A percentile compares a stretch with the other conserved stretches of the same genome.
These are phyloP conservation scores for Chytriomyces sp. DNA, from an alignment of 192 early-diverging fungal genomes.

Conservation along the genomic window DNA sequence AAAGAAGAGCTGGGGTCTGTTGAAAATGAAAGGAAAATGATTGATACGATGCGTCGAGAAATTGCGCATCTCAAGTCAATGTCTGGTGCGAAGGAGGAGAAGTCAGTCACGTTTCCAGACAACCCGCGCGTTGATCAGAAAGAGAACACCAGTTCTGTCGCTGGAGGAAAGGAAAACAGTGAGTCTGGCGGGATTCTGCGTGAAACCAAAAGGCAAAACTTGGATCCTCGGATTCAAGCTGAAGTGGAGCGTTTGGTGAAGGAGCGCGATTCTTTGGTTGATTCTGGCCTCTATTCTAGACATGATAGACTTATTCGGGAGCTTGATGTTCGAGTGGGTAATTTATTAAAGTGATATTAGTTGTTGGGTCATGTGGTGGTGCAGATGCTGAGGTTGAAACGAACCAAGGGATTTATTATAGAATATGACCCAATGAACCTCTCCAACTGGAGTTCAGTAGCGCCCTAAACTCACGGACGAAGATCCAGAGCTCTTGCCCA, in stretches of 20 bases:
- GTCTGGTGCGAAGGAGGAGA: background rate
- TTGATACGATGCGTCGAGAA: conserved; percentile 19
- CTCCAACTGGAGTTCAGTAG: too few relatives aligned
- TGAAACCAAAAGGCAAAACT: background rate
- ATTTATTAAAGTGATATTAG: conserved; percentile 18
- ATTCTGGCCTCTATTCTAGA: conserved; percentile 50
- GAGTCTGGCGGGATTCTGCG: background rate
- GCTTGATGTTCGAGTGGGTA: conserved; percentile 41
- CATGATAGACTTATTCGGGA: conserved; percentile 54
- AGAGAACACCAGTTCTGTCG: background rate
- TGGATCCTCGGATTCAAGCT: conserved; percentile 37
- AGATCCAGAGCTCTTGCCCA: background rate
- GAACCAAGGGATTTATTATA: too few relatives aligned
- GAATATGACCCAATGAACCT: too few relatives aligned
- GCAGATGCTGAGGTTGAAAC: too few relatives aligned
- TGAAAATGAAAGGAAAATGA: conserved; percentile 14
- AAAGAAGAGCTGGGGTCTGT: conserved; percentile 23
- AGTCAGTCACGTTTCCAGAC: background rate
- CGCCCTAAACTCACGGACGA: background rate
- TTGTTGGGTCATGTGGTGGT: too few relatives aligned
- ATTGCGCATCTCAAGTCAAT: background rate
- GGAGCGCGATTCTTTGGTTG: conserved; percentile 50
- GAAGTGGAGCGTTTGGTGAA: conserved; percentile 53
- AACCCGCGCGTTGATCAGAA: background rate
- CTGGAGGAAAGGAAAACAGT: background rate